phyloP scores from a whole-genome alignment of 176 grass and related monocot genomes.

The Hyparrhenia diplandra region DNA sequence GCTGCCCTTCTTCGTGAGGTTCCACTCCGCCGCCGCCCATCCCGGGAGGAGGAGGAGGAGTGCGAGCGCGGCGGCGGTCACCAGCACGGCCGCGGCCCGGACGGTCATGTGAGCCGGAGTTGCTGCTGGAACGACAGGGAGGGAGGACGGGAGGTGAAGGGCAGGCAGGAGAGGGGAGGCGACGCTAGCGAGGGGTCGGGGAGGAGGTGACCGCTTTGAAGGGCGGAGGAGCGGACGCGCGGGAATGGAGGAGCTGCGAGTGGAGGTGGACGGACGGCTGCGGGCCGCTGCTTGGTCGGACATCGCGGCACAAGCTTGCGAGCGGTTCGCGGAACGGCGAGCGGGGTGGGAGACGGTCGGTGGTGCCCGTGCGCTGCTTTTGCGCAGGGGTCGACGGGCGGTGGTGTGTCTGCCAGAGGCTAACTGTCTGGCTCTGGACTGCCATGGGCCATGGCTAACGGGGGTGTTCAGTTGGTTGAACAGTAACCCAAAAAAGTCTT shows the following conservation, averaged over 20 bases:
- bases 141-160: background rate
- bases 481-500: too few relatives aligned
- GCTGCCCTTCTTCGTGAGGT: constrained; percentile 21
- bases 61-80: constrained; percentile 1
- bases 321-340: constrained; percentile 6
- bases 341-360: background rate
- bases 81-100: constrained; percentile 7
- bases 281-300: background rate
- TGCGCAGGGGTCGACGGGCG: background rate
- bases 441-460: background rate
- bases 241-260: constrained; percentile 8
- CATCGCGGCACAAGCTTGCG: background rate
- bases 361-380: background rate
- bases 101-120: constrained; percentile 14
- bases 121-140: too few relatives aligned
- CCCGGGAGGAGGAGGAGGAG: constrained; percentile 19
- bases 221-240: constrained; percentile 23
- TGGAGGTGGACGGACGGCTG: constrained; percentile 23
- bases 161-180: background rate
- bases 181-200: constrained; percentile 1
- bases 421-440: background rate
- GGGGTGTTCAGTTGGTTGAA: too few relatives aligned
- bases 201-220: constrained; percentile 26
- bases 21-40: constrained; percentile 32
- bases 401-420: background rate